Conservation (phyloP, 805 yeast genomes). For the Nematodospora valgi region DNA sequence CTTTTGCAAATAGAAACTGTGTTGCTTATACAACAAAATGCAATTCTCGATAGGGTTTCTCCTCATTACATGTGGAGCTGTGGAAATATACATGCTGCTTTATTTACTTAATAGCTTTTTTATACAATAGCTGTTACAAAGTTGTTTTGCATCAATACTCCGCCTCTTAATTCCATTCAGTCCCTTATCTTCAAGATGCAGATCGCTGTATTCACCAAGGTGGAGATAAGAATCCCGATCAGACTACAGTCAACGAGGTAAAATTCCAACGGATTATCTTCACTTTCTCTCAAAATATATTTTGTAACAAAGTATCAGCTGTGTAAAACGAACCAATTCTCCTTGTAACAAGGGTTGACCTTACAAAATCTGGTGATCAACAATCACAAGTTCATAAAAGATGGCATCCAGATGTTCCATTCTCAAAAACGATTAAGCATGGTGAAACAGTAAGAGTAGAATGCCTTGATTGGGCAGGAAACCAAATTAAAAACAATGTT, state of each 20-base stretch:
- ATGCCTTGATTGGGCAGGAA: conserved; percentile 55
- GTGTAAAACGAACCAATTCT: conserved; percentile 23
- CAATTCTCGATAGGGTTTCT: no score
- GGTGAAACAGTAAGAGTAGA: conserved; percentile 46
- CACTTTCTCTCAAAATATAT: no score
- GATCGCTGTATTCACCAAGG: not conserved
- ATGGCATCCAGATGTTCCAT: conserved; percentile 54
- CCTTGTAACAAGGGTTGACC: conserved; percentile 39
- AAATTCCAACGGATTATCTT: not conserved
- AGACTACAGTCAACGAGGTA: not conserved
- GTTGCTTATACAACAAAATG: no score
- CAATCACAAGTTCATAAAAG: conserved; percentile 49
- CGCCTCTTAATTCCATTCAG: not conserved
- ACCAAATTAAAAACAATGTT: conserved; percentile 46
- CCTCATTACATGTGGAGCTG: no score
- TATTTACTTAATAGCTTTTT: no score
- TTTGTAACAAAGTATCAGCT: no score
- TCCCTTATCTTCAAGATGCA: not conserved
- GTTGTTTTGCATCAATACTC: conserved; percentile 1
- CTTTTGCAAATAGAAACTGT: no score
- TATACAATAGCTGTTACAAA: no score
- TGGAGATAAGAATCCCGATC: not conserved
- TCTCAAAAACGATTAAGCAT: conserved; percentile 34
- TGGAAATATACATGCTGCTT: no score
- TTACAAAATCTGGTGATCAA: conserved; percentile 42